These are phyloP conservation scores for Lipomyces yarrowii DNA, from an alignment of 1,139 yeast genomes.

Conservation along the genomic window DNA sequence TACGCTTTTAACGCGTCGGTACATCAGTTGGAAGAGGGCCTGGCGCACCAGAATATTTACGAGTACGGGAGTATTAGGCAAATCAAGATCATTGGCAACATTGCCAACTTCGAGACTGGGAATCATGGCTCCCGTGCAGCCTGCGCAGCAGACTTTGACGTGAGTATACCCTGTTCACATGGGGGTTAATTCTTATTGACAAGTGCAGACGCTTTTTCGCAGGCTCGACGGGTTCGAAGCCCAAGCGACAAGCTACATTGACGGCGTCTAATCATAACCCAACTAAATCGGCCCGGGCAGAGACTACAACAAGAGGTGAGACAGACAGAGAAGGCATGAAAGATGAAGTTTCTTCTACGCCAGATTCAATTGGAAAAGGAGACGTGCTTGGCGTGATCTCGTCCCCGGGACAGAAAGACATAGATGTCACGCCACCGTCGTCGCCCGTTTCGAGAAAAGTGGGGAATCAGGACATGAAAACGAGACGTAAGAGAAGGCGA, in stretches of 20 bases:
- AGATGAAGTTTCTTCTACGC: constrained; percentile 1
- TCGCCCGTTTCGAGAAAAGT: constrained; percentile 3
- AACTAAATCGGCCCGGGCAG: not conserved
- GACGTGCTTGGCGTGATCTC: not conserved
- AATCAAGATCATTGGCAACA: not conserved
- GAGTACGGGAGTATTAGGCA: not conserved
- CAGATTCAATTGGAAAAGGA: not conserved
- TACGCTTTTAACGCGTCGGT: not conserved
- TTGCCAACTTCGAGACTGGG: not conserved
- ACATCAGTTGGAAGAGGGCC: not conserved
- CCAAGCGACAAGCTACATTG: constrained; percentile 23
- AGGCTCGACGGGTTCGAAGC: constrained; percentile 20
- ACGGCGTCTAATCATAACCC: not conserved
- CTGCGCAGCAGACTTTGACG: constrained; percentile 6
- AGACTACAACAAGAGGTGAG: not conserved
- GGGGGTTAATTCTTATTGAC: not conserved
- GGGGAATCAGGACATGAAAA: not conserved
- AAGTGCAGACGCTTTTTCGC: constrained; percentile 17
- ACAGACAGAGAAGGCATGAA: not conserved
- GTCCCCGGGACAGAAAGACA: not conserved
- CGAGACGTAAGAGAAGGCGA: constrained; percentile 1
- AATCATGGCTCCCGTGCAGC: not conserved
- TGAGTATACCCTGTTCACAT: not conserved
- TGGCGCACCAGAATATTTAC: not conserved
- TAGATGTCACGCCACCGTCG: constrained; percentile 10